Conservation (phyloP, 1,139 yeast species). For the Candida glucosophila region DNA sequence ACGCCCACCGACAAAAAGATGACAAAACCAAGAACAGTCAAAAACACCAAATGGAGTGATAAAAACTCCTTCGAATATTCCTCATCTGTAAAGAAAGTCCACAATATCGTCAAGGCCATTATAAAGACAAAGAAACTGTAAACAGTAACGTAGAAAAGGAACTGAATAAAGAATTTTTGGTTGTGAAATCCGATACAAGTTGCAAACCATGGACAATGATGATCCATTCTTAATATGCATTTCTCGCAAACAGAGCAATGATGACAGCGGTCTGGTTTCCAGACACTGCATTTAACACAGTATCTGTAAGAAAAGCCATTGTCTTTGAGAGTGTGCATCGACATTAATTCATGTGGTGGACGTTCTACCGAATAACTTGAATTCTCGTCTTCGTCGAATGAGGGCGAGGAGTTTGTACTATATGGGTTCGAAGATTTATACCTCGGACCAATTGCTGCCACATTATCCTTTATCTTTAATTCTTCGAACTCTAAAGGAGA, state of each 20-base stretch:
- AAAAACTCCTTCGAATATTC: constrained; percentile 31
- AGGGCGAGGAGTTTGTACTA: too few relatives aligned
- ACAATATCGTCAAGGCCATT: constrained; percentile 34
- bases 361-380: constrained; percentile 2
- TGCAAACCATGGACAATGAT: constrained; percentile 97
- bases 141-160: constrained; percentile 47
- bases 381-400: too few relatives aligned
- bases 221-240: constrained; percentile 79
- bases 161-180: constrained; percentile 74
- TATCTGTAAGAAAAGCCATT: constrained; percentile 7
- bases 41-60: constrained; percentile 51
- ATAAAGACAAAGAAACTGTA: constrained; percentile 35
- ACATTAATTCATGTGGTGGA: constrained; percentile 13
- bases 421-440: constrained; percentile 8
- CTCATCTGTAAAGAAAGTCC: constrained; percentile 41
- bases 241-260: constrained; percentile 70
- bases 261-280: constrained; percentile 94
- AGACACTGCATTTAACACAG: constrained; percentile 62
- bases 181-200: constrained; percentile 58
- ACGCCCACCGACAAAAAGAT: constrained; percentile 52
- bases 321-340: constrained; percentile 9
- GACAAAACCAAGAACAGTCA: constrained; percentile 53
- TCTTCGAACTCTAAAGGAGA: constrained; percentile 40
- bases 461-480: constrained; percentile 10
- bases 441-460: constrained; percentile 4